Percentiles rank a stretch among this genome's conserved stretches.
Evolutionary conservation across 2,329 filamentous ascomycete species (phyloP).

Genomic region (Chrysoporthe puriensis): DNA sequence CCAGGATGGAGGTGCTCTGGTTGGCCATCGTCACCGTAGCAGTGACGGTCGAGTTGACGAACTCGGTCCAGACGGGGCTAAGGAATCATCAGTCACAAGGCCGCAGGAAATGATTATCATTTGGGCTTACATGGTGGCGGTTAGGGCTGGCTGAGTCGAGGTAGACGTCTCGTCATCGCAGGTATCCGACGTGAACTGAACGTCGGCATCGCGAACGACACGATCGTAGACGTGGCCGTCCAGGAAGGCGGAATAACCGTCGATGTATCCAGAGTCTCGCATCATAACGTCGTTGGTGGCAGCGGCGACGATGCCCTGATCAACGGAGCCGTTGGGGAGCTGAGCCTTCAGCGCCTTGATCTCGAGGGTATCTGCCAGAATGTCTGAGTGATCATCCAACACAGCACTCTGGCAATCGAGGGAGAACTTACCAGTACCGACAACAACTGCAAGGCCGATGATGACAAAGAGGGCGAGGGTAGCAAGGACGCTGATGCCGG

Average conservation of each 20-base stretch:
- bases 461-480: slow-evolving; percentile 15
- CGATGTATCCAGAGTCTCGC: background rate
- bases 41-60: slow-evolving; percentile 8
- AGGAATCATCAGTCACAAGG: background rate
- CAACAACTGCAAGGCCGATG: slow-evolving; percentile 13
- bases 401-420: background rate
- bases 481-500: background rate
- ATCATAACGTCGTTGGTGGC: background rate
- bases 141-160: background rate
- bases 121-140: slow-evolving; percentile 14
- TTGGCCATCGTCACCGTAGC: background rate
- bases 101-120: background rate
- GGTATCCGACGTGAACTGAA: background rate
- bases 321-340: slow-evolving; percentile 1
- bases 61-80: slow-evolving; percentile 16
- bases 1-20: background rate
- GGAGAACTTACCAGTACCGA: slow-evolving; percentile 1
- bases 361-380: slow-evolving; percentile 22
- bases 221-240: background rate
- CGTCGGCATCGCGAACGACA: background rate
- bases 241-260: background rate
- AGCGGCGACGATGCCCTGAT: background rate
- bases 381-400: background rate
- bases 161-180: slow-evolving; percentile 6
- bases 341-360: slow-evolving; percentile 5